Evolutionary conservation across 2,329 filamentous ascomycete species (phyloP).

Genomic region (Colletotrichum destructivum): DNA sequence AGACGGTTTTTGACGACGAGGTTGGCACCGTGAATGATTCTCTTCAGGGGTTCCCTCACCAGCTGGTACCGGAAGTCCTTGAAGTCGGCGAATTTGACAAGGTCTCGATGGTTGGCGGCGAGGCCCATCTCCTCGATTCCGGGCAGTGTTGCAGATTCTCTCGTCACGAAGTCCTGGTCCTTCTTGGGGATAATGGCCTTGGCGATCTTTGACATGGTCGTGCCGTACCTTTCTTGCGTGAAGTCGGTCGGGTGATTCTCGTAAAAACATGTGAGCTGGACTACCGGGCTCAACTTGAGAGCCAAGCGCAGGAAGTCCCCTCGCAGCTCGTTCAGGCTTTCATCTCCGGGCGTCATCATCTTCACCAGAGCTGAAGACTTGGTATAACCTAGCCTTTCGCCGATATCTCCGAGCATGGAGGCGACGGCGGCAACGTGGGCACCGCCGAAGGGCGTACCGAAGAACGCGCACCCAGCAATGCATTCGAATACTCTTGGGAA

Average conservation of each 20-base stretch:
- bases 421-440: constrained; percentile 54
- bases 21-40: constrained; percentile 54
- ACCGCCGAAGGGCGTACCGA: constrained; percentile 59
- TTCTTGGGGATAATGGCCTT: constrained; percentile 52
- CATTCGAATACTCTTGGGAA: constrained; percentile 59
- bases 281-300: constrained; percentile 53
- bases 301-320: constrained; percentile 57
- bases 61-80: constrained; percentile 56
- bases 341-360: constrained; percentile 57
- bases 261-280: constrained; percentile 57
- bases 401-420: constrained; percentile 54
- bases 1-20: constrained; percentile 55
- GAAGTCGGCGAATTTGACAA: constrained; percentile 59
- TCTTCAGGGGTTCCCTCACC: constrained; percentile 56
- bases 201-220: constrained; percentile 53
- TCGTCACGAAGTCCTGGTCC: constrained; percentile 56
- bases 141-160: constrained; percentile 57
- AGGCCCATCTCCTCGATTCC: constrained; percentile 55
- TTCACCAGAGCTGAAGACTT: constrained; percentile 56
- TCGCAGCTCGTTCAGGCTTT: constrained; percentile 54
- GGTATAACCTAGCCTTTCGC: constrained; percentile 52
- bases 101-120: constrained; percentile 55
- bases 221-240: constrained; percentile 38
- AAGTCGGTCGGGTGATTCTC: constrained; percentile 58
- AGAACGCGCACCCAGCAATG: constrained; percentile 57